Evolutionary conservation across 805 yeast genomes (phyloP).

Genomic region (Candida tammaniensis): DNA sequence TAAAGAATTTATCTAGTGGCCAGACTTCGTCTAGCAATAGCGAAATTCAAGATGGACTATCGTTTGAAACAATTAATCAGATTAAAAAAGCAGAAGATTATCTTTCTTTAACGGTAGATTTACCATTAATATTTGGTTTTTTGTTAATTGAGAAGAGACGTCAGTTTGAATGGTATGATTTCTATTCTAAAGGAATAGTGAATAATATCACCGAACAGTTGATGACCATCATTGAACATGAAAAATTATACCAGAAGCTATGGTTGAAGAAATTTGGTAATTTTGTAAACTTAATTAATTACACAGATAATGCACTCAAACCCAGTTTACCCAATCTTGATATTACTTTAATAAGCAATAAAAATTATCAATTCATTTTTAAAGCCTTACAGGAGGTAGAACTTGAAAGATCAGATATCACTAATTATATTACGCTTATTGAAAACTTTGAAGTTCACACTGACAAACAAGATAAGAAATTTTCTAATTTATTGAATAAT

Average conservation of each 20-base stretch:
- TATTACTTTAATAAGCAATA: constrained; percentile 30
- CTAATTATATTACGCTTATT: constrained; percentile 24
- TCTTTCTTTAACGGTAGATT: constrained; percentile 51
- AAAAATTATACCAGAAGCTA: constrained; percentile 48
- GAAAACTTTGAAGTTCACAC: constrained; percentile 18
- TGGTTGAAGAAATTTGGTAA: constrained; percentile 67
- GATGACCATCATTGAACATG: constrained; percentile 56
- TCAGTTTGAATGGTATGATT: constrained; percentile 55
- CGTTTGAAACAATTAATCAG: constrained; percentile 18
- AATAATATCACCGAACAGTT: constrained; percentile 53
- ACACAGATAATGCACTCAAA: constrained; percentile 2
- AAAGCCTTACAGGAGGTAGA: constrained; percentile 36
- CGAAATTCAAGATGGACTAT: background rate
- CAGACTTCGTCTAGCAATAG: background rate
- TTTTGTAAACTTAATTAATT: constrained; percentile 22
- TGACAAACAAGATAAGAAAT: constrained; percentile 19
- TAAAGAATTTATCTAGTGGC: constrained; percentile 21
- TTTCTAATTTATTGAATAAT: constrained; percentile 37
- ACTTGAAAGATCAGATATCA: constrained; percentile 32
- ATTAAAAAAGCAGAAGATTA: constrained; percentile 35
- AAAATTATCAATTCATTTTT: constrained; percentile 15
- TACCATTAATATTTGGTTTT: constrained; percentile 73
- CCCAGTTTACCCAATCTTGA: constrained; percentile 29
- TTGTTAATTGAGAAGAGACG: constrained; percentile 60
- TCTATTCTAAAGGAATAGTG: constrained; percentile 37